Evolutionary conservation across 108 stramenopile species (phyloP).

Genomic region (Nitzschia putrida): DNA sequence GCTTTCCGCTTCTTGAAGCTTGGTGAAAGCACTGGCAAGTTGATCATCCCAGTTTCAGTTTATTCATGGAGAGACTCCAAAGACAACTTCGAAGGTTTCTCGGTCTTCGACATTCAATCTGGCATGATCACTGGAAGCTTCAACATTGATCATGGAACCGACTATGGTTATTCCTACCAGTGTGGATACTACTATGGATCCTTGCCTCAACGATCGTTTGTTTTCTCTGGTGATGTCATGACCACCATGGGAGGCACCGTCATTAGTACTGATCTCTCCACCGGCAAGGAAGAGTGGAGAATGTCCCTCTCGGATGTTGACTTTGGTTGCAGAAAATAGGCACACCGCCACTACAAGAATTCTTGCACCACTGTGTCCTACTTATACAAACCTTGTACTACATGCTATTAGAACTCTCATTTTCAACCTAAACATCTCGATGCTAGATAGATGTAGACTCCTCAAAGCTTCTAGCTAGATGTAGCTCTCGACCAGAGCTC

Average conservation of each 20-base stretch:
- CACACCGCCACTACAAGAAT: too few species aligned
- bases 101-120: conserved; percentile 39
- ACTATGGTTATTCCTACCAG: neutral
- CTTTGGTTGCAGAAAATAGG: neutral
- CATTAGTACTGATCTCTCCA: conserved; percentile 38
- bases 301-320: neutral
- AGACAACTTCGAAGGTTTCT: conserved; percentile 53
- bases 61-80: conserved; percentile 9
- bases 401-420: too few species aligned
- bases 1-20: conserved; percentile 51
- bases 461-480: too few species aligned
- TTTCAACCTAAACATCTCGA: too few species aligned
- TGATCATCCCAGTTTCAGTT: conserved; percentile 48
- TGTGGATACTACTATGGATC: conserved; percentile 28
- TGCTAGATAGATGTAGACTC: too few species aligned
- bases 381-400: too few species aligned
- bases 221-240: conserved; percentile 52
- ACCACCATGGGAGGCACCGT: conserved; percentile 43
- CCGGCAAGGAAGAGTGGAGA: neutral
- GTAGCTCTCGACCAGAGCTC: too few species aligned
- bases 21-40: conserved; percentile 18
- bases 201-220: conserved; percentile 44
- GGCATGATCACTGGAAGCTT: conserved; percentile 31
- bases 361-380: too few species aligned
- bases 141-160: conserved; percentile 36